These are phyloP conservation scores for Diaporthe longicolla DNA, from an alignment of 2,329 filamentous ascomycete species.

Conservation along the genomic window DNA sequence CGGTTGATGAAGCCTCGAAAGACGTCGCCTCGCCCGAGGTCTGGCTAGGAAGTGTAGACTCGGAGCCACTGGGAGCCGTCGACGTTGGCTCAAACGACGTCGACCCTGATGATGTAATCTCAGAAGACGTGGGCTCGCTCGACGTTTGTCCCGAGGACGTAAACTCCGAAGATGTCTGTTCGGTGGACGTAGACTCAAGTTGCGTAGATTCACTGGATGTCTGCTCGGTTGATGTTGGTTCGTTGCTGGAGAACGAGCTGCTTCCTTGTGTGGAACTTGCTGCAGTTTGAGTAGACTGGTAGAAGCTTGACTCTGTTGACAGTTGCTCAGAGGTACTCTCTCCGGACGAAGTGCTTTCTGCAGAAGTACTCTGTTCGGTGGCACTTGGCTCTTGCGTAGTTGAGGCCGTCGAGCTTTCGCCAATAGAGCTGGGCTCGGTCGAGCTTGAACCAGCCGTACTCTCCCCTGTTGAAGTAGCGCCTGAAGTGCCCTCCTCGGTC, in stretches of 20 bases:
- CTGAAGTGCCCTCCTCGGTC: neutral
- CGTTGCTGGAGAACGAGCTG: neutral
- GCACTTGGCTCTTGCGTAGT: neutral
- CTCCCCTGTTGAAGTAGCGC: too few species aligned
- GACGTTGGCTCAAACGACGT: neutral
- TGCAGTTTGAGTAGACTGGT: neutral
- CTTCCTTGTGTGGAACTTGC: neutral
- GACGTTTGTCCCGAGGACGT: neutral
- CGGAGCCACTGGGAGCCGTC: neutral
- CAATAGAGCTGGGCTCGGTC: slow-evolving; percentile 5
- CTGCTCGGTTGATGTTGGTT: neutral
- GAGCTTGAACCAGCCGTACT: neutral
- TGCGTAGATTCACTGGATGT: neutral
- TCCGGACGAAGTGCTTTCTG: neutral
- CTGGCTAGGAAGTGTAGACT: neutral
- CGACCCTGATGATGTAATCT: neutral
- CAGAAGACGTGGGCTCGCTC: neutral
- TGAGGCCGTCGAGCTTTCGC: neutral
- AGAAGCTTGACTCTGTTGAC: neutral
- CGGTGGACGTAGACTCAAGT: neutral
- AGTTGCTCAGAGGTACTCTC: neutral
- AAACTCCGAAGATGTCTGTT: neutral
- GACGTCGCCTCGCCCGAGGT: neutral
- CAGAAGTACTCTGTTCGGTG: neutral
- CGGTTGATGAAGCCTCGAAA: neutral